Evolutionary conservation across 164 flowering plant genomes (phyloP), one percentile per base, ranked within the genome.

Genomic region (Dillenia suffruticosa): DNA sequence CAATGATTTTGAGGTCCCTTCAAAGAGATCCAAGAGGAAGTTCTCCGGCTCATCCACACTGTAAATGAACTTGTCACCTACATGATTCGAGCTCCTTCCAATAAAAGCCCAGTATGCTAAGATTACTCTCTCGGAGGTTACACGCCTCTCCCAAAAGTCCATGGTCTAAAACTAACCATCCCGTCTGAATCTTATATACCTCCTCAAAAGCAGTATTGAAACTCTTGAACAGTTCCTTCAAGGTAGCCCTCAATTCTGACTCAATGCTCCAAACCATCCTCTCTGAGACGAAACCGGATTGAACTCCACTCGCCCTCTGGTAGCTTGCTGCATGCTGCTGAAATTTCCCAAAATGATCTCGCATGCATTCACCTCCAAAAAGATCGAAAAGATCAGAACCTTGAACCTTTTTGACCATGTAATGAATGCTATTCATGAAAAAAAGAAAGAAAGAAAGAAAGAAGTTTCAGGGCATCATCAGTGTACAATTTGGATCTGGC

Each of bases 361-460:
- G 47, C 43, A 83, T 78, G 86, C 90, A 85, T 32, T 78, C 78
- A 54, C 79, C 87, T 47, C 94, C 94, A 49, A 85, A 72, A 57
- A 74, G 57, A 0, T 44, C 52, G 54, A 76, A 57, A 48, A 85
- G 78, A 19, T 82, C 74, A 2, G 94, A 81, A 17, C 44, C 54
- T 63, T 73, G 71, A 9, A 81, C 79, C 73, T 85, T 87, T 17
- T 78, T 70, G 5, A 74, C 87, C 72, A 85, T 82, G 81, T 87
- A 87, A 59, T 79, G 79, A 45, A 78, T 65, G 63, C 85, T 87
- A 68, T 87, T 87, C 90, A 89, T 80, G 57, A 89, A 59, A 65
- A 91, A 91, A 9, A 91, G 65, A 50, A 81, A n/a, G n/a, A n/a
- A n/a, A n/a, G n/a, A n/a, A n/a, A n/a, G n/a, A n/a, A n/a, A n/a